Evolutionary conservation across 208 protist species (phyloP).

Genomic region (Plasmodiophora brassicae): DNA sequence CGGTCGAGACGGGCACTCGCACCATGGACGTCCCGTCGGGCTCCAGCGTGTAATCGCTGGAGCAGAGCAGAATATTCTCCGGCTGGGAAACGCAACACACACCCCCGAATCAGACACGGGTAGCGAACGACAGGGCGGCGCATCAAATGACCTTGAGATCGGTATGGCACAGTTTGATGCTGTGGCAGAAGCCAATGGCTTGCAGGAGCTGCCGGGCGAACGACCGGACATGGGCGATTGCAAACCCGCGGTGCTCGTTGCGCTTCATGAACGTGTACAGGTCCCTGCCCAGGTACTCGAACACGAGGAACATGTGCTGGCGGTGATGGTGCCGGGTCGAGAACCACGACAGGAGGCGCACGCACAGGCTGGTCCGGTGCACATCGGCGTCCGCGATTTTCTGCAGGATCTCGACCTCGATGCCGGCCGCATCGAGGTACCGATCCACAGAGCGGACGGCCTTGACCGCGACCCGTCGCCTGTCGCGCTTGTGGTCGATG

Average conservation of each 20-base stretch:
- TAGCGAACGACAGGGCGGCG: background rate
- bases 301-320: constrained; percentile 32
- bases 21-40: background rate
- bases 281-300: constrained; percentile 35
- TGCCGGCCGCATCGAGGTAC: constrained; percentile 36
- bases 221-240: background rate
- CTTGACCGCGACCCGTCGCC: constrained; percentile 34
- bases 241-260: constrained; percentile 16
- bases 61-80: constrained; percentile 4
- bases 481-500: constrained; percentile 38
- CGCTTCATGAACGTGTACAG: constrained; percentile 40
- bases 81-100: constrained; percentile 24
- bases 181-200: constrained; percentile 40
- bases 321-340: background rate
- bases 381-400: constrained; percentile 5
- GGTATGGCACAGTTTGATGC: constrained; percentile 38
- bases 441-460: constrained; percentile 41
- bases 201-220: constrained; percentile 35
- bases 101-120: constrained; percentile 1
- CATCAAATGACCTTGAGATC: constrained; percentile 28
- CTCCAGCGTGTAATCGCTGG: background rate
- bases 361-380: constrained; percentile 10
- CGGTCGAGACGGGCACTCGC: background rate
- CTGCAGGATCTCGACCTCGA: constrained; percentile 41
- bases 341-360: constrained; percentile 31